Base-by-base conservation (phyloP, 371 early-diverging fungal genomes). In the Actinomucor elegans region DNA sequence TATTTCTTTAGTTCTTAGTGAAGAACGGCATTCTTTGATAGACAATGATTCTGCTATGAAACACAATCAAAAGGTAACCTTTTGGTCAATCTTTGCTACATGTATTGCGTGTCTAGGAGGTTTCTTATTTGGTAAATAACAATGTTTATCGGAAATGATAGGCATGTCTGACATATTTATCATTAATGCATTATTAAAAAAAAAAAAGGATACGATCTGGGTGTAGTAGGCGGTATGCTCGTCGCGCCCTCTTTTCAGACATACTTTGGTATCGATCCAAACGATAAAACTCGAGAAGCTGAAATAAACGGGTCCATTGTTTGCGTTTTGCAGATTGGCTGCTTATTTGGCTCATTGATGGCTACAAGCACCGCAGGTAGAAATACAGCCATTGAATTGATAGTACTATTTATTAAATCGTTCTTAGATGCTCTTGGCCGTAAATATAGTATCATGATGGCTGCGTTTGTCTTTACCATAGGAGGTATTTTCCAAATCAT, bases 251-350 rank as follows among this genome's bases (percentile, higher is more conserved):
- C 69, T 2, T 71, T 71, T 32, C 68, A 67, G 49, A 38, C 54
- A 2, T 59, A 71, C 29, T 71, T 71, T 48, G 60, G 52, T 15
- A 71, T 71, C 17, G 67, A 67, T 23, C 64, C 71, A 24, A 64
- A 51, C 32, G 59, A 71, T 20, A 67, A 57, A 21, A 40, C 55
- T 17, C 42, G 42, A 23, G 65, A 68, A 40, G 71, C 71, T 3
- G 42, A 61, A 20, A 53, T 71, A n/a, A 64, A 64, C 40, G 71
- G 71, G 33, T 67, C 54, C 20, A 61, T 71, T 27, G 71, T 71
- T 6, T 53, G 68, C 10, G 42, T 67, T 21, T 36, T 71, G 36
- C 71, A 71, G 32, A 34, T 71, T 23, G 71, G 71, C 4, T 71
- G 71, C 40, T 47, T 71, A 12, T 47, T 61, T 36, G 71, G 71